A percentile compares a stretch with the other conserved stretches of the same genome.
These are phyloP conservation scores for Gillenia trifoliata DNA, from an alignment of 306 rosid genomes.

Conservation along the genomic window DNA sequence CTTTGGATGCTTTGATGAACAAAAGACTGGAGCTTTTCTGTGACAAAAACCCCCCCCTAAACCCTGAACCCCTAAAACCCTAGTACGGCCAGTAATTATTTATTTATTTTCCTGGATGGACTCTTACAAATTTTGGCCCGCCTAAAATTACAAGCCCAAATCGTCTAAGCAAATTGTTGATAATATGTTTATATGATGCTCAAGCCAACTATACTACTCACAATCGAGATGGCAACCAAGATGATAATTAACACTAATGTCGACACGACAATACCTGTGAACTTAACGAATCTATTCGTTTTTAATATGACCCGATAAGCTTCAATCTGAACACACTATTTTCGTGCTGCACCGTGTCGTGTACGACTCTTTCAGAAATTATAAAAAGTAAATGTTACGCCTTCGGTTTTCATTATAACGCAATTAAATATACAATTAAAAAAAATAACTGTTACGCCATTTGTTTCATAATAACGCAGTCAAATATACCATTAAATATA, in stretches of 20 bases:
- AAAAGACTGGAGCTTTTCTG: neutral
- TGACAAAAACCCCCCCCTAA: neutral
- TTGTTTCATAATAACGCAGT: neutral
- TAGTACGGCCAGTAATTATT: neutral
- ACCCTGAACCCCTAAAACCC: neutral
- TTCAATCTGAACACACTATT: neutral
- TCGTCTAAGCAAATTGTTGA: no score
- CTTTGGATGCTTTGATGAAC: neutral
- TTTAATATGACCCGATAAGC: no score
- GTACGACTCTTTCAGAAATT: neutral
- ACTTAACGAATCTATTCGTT: no score
- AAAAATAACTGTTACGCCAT: no score
- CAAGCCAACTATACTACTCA: neutral
- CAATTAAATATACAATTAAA: no score
- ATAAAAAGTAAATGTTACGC: fast-evolving
- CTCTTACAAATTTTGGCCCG: neutral
- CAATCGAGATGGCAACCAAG: neutral
- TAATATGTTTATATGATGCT: neutral
- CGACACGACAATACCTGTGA: neutral
- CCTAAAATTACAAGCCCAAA: neutral
- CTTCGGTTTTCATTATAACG: no score
- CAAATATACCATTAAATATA: no score
- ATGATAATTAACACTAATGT: neutral
- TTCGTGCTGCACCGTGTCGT: neutral
- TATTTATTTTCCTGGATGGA: neutral